phyloP scores from a whole-genome alignment of 2,329 filamentous ascomycete species.

The Gliomastix tumulicola region DNA sequence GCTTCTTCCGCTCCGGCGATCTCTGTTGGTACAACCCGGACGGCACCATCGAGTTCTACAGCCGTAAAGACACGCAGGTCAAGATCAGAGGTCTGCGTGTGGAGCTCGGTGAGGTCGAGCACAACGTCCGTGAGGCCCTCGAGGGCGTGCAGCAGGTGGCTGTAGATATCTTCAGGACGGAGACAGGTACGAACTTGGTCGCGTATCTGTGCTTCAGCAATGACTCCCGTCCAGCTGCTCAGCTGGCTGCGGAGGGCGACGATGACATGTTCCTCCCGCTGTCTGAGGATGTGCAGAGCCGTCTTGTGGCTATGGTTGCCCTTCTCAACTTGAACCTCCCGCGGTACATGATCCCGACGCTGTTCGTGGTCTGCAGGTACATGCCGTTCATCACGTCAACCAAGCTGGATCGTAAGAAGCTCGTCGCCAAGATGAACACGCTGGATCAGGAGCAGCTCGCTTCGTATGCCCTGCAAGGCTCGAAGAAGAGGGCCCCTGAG shows the following conservation, averaged over 20 bases:
- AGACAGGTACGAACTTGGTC: neutral
- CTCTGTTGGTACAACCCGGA: conserved; percentile 1
- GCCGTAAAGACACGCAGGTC: conserved; percentile 16
- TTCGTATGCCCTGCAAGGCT: neutral
- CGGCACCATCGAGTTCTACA: conserved; percentile 12
- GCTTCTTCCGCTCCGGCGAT: conserved; percentile 10
- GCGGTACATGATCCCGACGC: conserved; percentile 7
- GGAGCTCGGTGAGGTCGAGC: conserved; percentile 24
- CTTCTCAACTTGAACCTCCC: conserved; percentile 3
- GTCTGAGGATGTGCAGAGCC: neutral
- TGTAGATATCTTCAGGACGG: conserved; percentile 6
- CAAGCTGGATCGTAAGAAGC: conserved; percentile 7
- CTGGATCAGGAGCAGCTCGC: neutral
- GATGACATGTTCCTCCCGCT: conserved; percentile 5
- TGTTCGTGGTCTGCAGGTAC: conserved; percentile 4
- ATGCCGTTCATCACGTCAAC: conserved; percentile 8
- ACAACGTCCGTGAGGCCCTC: conserved; percentile 1
- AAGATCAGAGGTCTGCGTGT: conserved; percentile 46
- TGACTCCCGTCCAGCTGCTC: neutral
- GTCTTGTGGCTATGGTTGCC: neutral
- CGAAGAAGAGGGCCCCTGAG: conserved; percentile 1
- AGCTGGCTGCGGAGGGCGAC: neutral
- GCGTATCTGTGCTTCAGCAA: conserved; percentile 1
- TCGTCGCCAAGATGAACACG: neutral
- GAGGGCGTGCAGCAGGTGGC: conserved; percentile 1